Percentiles rank a stretch among this genome's conserved stretches.
Evolutionary conservation across 225 moss, liverwort and hornwort genomes (phyloP).

Genomic region (Climacium dendroides): DNA sequence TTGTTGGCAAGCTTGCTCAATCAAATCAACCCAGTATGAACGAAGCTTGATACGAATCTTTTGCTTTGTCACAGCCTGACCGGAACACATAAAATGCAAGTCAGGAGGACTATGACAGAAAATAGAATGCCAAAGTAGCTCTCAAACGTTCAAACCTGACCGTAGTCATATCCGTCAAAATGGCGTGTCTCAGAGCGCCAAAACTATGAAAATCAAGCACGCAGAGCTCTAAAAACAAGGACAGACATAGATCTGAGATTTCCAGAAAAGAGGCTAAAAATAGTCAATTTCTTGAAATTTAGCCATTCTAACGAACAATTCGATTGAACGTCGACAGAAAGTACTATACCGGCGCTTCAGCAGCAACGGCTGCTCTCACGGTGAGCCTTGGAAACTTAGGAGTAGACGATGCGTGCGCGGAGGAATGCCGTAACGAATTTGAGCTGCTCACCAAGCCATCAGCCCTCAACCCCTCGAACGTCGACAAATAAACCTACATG

Average conservation of each 20-base stretch:
- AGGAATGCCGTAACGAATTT: not conserved
- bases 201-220: not conserved
- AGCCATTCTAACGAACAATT: not conserved
- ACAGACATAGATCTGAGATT: not conserved
- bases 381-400: not conserved
- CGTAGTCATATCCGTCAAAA: not conserved
- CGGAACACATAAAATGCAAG: not conserved
- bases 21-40: constrained; percentile 74
- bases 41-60: constrained; percentile 91
- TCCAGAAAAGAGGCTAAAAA: not conserved
- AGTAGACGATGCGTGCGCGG: not conserved
- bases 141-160: not conserved
- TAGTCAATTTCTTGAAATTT: not conserved
- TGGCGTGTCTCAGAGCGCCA: not conserved
- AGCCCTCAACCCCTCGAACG: constrained; percentile 23
- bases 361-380: constrained; percentile 14
- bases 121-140: not conserved
- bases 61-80: constrained; percentile 57
- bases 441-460: constrained; percentile 14
- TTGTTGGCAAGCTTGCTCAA: constrained; percentile 84
- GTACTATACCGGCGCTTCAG: not conserved
- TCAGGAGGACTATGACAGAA: not conserved
- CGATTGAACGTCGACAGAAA: not conserved
- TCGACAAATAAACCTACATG: constrained; percentile 8
- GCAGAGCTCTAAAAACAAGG: not conserved